Evolutionary conservation across 2,329 filamentous ascomycete genomes (phyloP), one percentile per base, ranked within the genome.

Genomic region (Bipolaris gigantea): DNA sequence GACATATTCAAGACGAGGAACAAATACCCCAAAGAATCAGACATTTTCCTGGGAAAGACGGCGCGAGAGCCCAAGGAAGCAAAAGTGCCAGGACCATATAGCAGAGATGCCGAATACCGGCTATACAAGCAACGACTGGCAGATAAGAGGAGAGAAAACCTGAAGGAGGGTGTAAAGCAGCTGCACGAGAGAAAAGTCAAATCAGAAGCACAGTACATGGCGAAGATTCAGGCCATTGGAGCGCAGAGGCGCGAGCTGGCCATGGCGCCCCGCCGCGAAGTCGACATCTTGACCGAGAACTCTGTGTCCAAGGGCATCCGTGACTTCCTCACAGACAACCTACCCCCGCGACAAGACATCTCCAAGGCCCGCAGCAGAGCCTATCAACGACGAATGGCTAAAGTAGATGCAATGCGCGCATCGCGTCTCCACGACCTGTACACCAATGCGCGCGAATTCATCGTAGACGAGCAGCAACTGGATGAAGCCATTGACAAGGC

Each of bases 401-500:
- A 77, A 48, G 85, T 86, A 70, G 79, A 80, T 39, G 81, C 86
- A 53, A 80, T 81, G 48, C 84, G 89, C 46, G 81, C 84, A 56
- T 85, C 93, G 61, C 83, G 87, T 15, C 77, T 99, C 27, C 90
- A 96, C 75, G 86, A 90, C 54, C 83, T 99, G 11, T 99, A 99
- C 77, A 89, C 94, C 77, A 89, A 92, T 64, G 92, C 94, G 5
- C 84, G 89, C 23, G 80, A 85, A 35, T 99, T 97, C 77, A 97
- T 99, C 70, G 87, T 91, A 16, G 87, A 83, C 21, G 92, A 96
- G 72, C 77, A 82, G 46, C 88, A 96, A 72, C 83, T 99, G 32
- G 83, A 89, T 63, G 79, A 80, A 15, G 83, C 86, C 61, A 87
- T 97, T 52, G 88, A 95, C 19, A 77, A 81, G 59, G 81, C 88